Evolutionary conservation across 495 filamentous ascomycete species (phyloP), one percentile per base, ranked within the genome.

Genomic region (Cenococcum geophilum): DNA sequence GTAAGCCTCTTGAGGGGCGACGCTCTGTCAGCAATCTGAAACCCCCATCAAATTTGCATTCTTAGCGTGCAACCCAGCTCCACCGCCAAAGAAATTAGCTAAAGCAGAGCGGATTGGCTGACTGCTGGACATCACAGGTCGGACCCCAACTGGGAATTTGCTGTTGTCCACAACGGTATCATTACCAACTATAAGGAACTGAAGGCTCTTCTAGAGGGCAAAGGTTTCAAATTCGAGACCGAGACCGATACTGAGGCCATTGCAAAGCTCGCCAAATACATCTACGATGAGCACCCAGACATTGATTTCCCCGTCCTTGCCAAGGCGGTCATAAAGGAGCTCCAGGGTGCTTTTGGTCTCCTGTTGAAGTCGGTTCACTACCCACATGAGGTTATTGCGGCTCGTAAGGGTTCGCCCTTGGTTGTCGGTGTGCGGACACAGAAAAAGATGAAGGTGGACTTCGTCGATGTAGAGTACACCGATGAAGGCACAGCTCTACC

Each of bases 181-280:
- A 98, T 98, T 79, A 98, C 93, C 79, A 98, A 98, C 82, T 98
- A 98, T 84, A 98, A 98, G 79, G 93, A 98, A 79, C 78, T 98
- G 68, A 96, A 92, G 84, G 88, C 88, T 58, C 82, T 98, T 54
- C 79, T 98, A 64, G 85, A 91, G 76, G 81, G 79, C 79, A 98
- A 97, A 81, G 95, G 95, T 64, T 96, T 96, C 82, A 86, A 86
- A 60, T 98, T 98, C 73, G 93, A 98, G 84, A 97, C 92, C 27
- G 92, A 98, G 79, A 98, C 93, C 49, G 93, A 98, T 71, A 98
- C 93, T 25, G 93, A 98, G 76, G 96, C 92, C 74, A 98, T 98
- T 74, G 93, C 95, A 62, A 98, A 98, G 79, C 85, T 98, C 55
- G 88, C 92, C 72, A 98, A 97, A 77, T 98, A 95, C 80, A 82